Percentiles rank a stretch among this genome's conserved stretches.
phyloP scores from a whole-genome alignment of 371 early-diverging fungal species.

The Mortierella sp. region DNA sequence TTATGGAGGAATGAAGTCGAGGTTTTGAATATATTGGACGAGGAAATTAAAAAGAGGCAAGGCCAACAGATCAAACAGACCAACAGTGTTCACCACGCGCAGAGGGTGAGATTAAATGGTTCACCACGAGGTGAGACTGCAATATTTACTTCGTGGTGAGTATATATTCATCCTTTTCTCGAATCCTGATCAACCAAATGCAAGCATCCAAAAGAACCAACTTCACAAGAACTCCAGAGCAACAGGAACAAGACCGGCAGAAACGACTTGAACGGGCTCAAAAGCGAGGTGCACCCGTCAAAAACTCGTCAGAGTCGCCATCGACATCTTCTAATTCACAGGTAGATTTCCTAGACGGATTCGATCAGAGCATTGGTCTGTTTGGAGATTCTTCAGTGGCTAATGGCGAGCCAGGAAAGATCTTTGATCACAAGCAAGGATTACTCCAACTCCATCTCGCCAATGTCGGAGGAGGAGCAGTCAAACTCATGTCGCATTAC shows the following conservation, averaged over 20 bases:
- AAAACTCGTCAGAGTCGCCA: neutral
- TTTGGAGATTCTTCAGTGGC: slow-evolving; percentile 55
- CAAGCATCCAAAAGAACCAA: neutral
- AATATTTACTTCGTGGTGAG: too few species aligned
- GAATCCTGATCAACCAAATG: neutral
- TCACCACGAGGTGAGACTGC: too few species aligned
- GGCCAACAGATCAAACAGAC: too few species aligned
- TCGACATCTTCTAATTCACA: neutral
- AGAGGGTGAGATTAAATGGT: too few species aligned
- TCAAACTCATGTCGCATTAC: slow-evolving; percentile 52
- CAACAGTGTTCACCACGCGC: too few species aligned
- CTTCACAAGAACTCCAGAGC: slow-evolving; percentile 24
- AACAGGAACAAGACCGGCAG: slow-evolving; percentile 21
- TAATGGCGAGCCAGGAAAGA: slow-evolving; percentile 48
- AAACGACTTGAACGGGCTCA: slow-evolving; percentile 27
- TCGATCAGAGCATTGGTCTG: slow-evolving; percentile 51
- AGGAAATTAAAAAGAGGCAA: too few species aligned
- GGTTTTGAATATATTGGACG: too few species aligned
- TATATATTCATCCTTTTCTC: too few species aligned
- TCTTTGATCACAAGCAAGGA: slow-evolving; percentile 37
- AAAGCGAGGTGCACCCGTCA: slow-evolving; percentile 1
- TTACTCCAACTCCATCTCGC: slow-evolving; percentile 43
- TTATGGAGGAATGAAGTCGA: too few species aligned
- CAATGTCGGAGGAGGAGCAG: slow-evolving; percentile 39
- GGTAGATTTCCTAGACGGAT: slow-evolving; percentile 39